A percentile compares a stretch with the other conserved stretches of the same genome.
Evolutionary conservation across 768 basidiomycete genomes (phyloP).

Genomic region (Tulasnella calospora): DNA sequence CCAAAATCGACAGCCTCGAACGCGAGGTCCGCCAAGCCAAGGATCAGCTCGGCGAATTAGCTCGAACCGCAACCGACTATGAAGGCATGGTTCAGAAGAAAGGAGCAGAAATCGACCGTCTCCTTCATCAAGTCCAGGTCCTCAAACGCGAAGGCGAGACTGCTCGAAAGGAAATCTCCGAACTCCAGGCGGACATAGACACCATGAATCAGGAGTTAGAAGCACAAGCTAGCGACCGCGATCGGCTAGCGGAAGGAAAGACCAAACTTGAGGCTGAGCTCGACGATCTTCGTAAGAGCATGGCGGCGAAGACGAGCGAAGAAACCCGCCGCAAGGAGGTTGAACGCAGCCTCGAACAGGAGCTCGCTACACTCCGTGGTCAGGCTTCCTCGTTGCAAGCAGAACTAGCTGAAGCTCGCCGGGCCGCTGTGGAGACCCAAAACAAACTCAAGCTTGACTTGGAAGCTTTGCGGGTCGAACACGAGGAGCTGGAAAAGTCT

Average conservation of each 20-base stretch:
- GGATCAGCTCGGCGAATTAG: constrained; percentile 71
- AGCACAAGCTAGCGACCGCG: constrained; percentile 52
- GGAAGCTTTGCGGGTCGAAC: constrained; percentile 58
- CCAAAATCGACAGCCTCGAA: constrained; percentile 58
- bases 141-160: constrained; percentile 53
- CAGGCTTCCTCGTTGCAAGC: constrained; percentile 59
- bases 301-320: constrained; percentile 82
- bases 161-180: constrained; percentile 55
- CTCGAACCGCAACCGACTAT: constrained; percentile 71
- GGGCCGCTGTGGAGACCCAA: constrained; percentile 56
- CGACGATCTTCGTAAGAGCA: constrained; percentile 75
- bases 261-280: constrained; percentile 73
- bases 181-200: constrained; percentile 65
- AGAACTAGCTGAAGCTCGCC: constrained; percentile 63
- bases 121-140: constrained; percentile 51
- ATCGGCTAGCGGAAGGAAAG: constrained; percentile 46
- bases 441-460: constrained; percentile 72
- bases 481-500: constrained; percentile 53
- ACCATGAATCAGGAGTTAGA: constrained; percentile 58
- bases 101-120: constrained; percentile 59
- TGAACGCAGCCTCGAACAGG: constrained; percentile 81
- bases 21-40: constrained; percentile 64
- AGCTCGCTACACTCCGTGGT: constrained; percentile 64
- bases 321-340: constrained; percentile 78
- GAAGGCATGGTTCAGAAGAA: constrained; percentile 70